phyloP scores from a whole-genome alignment of 495 filamentous ascomycete species.

The Endocarpon pusillum region DNA sequence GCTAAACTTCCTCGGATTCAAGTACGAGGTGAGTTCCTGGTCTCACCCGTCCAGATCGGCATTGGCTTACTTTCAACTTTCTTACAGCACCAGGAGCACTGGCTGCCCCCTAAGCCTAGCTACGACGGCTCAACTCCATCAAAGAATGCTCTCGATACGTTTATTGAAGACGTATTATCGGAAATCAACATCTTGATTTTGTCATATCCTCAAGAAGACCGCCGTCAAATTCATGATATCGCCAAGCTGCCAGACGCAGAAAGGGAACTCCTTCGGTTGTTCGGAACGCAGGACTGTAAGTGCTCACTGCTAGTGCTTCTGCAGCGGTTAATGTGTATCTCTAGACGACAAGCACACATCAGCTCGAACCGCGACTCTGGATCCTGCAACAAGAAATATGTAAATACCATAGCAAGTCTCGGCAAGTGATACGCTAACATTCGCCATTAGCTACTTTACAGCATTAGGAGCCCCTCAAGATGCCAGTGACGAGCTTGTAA shows the following conservation, averaged over 20 bases:
- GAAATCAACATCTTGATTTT: slow-evolving; percentile 33
- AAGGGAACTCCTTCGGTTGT: too few species aligned
- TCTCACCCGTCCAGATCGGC: too few species aligned
- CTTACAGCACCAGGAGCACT: slow-evolving; percentile 22
- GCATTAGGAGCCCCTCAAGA: slow-evolving; percentile 27
- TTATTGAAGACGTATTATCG: slow-evolving; percentile 37
- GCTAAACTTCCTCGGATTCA: slow-evolving; percentile 47
- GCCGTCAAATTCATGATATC: too few species aligned
- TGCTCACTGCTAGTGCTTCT: too few species aligned
- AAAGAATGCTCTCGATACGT: slow-evolving; percentile 22
- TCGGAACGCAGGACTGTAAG: too few species aligned
- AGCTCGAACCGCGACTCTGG: too few species aligned
- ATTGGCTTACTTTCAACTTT: not conserved
- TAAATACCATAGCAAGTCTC: too few species aligned
- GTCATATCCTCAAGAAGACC: slow-evolving; percentile 20
- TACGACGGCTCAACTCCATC: slow-evolving; percentile 22
- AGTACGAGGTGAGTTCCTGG: slow-evolving; percentile 22
- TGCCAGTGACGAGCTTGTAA: slow-evolving; percentile 34
- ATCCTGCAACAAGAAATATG: too few species aligned
- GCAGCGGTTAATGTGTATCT: too few species aligned
- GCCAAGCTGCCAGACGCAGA: too few species aligned
- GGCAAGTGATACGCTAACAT: too few species aligned
- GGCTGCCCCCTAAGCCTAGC: slow-evolving; percentile 29
- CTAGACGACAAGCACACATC: too few species aligned
- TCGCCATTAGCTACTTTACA: slow-evolving; percentile 24